Evolutionary conservation across 1,284 basidiomycete species (phyloP).

Genomic region (Naganishia albida): DNA sequence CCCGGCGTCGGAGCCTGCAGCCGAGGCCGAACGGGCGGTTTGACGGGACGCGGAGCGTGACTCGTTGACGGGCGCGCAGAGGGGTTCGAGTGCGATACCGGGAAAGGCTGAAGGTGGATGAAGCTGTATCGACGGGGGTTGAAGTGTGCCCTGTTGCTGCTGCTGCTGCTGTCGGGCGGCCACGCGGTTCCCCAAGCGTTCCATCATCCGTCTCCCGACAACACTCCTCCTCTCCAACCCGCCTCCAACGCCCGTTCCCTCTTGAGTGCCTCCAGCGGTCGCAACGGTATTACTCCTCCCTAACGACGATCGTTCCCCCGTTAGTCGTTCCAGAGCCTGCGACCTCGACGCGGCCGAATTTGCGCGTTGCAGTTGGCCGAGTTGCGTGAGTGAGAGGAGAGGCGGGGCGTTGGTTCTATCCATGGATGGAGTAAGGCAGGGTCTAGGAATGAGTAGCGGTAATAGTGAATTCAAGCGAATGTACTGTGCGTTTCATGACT

Average conservation of each 20-base stretch:
- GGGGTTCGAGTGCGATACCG: not conserved
- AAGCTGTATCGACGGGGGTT: slow-evolving; percentile 23
- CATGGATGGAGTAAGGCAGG: slow-evolving; percentile 39
- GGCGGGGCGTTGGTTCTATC: slow-evolving; percentile 39
- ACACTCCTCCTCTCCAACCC: slow-evolving; percentile 53
- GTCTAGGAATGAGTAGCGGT: not conserved
- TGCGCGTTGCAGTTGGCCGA: slow-evolving; percentile 49
- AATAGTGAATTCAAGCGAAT: not conserved
- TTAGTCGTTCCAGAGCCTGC: slow-evolving; percentile 52
- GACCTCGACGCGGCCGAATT: slow-evolving; percentile 52
- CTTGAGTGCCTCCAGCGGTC: slow-evolving; percentile 1
- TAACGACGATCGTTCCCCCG: slow-evolving; percentile 37
- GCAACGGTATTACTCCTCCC: slow-evolving; percentile 25
- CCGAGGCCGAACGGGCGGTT: slow-evolving; percentile 2
- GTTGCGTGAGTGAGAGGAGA: slow-evolving; percentile 48
- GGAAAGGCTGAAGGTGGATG: slow-evolving; percentile 16
- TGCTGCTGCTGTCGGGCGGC: slow-evolving; percentile 45
- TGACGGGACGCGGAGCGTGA: not conserved
- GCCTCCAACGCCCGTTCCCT: slow-evolving; percentile 12
- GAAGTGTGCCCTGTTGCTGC: slow-evolving; percentile 40
- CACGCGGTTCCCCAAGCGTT: slow-evolving; percentile 46
- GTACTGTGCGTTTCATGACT: not conserved
- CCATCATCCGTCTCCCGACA: slow-evolving; percentile 53
- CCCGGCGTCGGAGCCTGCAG: slow-evolving; percentile 10
- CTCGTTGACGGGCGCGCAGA: not conserved